These are phyloP conservation scores for Lachnellula cervina DNA, from an alignment of 2,329 filamentous ascomycete genomes.

Conservation along the genomic window DNA sequence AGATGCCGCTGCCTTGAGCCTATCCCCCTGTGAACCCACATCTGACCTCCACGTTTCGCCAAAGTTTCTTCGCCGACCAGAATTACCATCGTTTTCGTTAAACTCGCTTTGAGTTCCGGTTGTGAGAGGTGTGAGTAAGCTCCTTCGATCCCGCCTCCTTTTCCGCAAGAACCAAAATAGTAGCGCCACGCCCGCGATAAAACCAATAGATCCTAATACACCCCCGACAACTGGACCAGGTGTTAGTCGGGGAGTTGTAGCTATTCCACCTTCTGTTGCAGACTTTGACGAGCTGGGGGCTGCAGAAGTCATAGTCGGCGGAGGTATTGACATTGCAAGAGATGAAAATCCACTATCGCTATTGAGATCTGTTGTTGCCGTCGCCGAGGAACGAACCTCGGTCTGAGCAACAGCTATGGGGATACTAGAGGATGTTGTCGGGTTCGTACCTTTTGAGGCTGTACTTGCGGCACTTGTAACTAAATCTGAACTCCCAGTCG, in stretches of 20 bases:
- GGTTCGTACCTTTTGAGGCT: slow-evolving; percentile 23
- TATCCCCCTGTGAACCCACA: slow-evolving; percentile 11
- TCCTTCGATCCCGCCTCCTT: slow-evolving; percentile 16
- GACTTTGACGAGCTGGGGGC: slow-evolving; percentile 12
- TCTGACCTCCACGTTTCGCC: slow-evolving; percentile 18
- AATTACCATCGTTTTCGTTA: slow-evolving; percentile 23
- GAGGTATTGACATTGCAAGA: slow-evolving; percentile 15
- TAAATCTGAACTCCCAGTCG: background rate
- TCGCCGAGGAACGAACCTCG: slow-evolving; percentile 17
- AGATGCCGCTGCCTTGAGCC: slow-evolving; percentile 14
- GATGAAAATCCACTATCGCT: slow-evolving; percentile 6
- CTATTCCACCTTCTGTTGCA: slow-evolving; percentile 18
- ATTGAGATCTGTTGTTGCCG: slow-evolving; percentile 7
- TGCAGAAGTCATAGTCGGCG: slow-evolving; percentile 10
- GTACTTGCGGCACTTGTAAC: slow-evolving; percentile 12
- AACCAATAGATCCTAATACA: slow-evolving; percentile 25
- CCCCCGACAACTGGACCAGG: slow-evolving; percentile 27
- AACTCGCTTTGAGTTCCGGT: slow-evolving; percentile 19
- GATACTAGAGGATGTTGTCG: slow-evolving; percentile 23
- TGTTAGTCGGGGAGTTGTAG: slow-evolving; percentile 15
- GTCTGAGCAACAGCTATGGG: slow-evolving; percentile 22
- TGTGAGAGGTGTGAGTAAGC: slow-evolving; percentile 26
- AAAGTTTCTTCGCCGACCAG: slow-evolving; percentile 15
- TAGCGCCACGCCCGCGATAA: slow-evolving; percentile 25
- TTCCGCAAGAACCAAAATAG: slow-evolving; percentile 26